Evolutionary conservation across 495 filamentous ascomycete species (phyloP).

Genomic region (Haplographium delicatum): DNA sequence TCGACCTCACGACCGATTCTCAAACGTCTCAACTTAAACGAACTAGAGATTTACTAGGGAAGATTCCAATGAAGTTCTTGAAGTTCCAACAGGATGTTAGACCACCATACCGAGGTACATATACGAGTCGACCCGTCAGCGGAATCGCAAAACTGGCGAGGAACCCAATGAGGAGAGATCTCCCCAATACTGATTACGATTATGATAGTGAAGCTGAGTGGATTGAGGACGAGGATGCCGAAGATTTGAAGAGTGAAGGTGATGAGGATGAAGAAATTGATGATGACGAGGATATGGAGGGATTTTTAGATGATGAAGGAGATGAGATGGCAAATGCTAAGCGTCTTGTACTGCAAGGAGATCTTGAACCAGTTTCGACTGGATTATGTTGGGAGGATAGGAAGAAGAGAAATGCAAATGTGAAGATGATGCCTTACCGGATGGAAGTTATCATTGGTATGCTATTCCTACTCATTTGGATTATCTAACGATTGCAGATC

Average conservation of each 20-base stretch:
- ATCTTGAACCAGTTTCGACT: constrained; percentile 68
- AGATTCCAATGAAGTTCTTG: constrained; percentile 69
- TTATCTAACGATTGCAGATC: constrained; percentile 26
- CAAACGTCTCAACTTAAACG: constrained; percentile 39
- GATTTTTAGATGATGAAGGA: constrained; percentile 71
- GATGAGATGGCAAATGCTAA: constrained; percentile 36
- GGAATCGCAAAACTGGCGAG: constrained; percentile 57
- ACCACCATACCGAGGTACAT: constrained; percentile 86
- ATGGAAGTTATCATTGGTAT: constrained; percentile 71
- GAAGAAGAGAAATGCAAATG: constrained; percentile 34
- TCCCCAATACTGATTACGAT: constrained; percentile 79
- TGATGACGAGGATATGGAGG: constrained; percentile 62
- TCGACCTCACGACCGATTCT: constrained; percentile 38
- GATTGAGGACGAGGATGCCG: constrained; percentile 74
- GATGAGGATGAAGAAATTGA: constrained; percentile 65
- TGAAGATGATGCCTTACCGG: constrained; percentile 48
- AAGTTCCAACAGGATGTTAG: constrained; percentile 83
- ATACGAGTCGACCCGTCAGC: constrained; percentile 50
- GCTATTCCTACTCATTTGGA: constrained; percentile 18
- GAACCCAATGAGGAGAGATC: constrained; percentile 56
- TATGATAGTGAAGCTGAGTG: constrained; percentile 98
- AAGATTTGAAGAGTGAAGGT: constrained; percentile 72
- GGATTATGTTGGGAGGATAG: constrained; percentile 78
- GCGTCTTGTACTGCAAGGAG: constrained; percentile 44
- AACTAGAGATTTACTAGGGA: constrained; percentile 48